Evolutionary conservation across 169 alveolate species (phyloP).

Genomic region (Theileria orientalis): DNA sequence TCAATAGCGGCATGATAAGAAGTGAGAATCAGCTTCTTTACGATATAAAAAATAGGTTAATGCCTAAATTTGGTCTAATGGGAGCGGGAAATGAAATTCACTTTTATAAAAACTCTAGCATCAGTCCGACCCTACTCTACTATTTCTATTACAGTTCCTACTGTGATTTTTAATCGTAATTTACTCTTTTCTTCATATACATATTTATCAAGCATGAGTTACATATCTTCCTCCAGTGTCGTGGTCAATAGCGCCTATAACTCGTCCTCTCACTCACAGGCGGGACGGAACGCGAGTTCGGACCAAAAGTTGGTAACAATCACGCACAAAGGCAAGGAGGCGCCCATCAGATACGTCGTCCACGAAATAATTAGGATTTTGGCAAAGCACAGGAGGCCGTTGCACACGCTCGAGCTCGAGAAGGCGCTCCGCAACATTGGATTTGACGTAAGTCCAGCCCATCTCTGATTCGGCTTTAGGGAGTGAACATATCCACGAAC

Average conservation of each 20-base stretch:
- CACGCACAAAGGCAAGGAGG: conserved; percentile 54
- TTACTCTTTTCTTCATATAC: not conserved
- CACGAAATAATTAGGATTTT: conserved; percentile 57
- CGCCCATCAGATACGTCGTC: conserved; percentile 47
- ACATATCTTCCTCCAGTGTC: not conserved
- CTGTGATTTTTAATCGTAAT: not conserved
- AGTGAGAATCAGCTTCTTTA: not conserved
- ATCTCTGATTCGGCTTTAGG: conserved; percentile 18
- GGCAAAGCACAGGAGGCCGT: conserved; percentile 52
- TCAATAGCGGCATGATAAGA: not conserved
- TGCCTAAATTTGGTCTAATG: not conserved
- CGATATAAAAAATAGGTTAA: too few species aligned
- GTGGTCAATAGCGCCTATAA: not conserved
- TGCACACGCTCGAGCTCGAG: conserved; percentile 62
- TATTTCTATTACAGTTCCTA: not conserved
- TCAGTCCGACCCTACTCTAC: not conserved
- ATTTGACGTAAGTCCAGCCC: conserved; percentile 27
- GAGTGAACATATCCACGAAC: conserved; percentile 66
- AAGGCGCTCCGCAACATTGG: conserved; percentile 65
- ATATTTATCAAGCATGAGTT: conserved; percentile 6
- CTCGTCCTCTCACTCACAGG: not conserved
- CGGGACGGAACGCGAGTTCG: not conserved
- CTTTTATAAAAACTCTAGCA: not conserved
- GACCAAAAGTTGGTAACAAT: not conserved
- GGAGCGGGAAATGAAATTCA: not conserved